These are phyloP conservation scores for Corymbia maculata DNA, from an alignment of 345 rosid genomes.

Conservation along the genomic window DNA sequence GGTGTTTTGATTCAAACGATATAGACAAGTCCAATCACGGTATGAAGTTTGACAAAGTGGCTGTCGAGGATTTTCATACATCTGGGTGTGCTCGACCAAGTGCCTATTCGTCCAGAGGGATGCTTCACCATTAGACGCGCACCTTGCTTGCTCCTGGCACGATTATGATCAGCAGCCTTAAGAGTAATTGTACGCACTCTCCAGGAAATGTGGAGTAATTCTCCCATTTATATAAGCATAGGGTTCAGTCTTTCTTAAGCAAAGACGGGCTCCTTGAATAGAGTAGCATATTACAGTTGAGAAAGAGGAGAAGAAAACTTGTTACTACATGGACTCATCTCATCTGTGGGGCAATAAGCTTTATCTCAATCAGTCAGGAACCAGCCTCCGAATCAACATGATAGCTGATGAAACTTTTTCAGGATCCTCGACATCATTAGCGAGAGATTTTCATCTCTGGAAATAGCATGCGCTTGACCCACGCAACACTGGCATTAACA, in stretches of 20 bases:
- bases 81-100: neutral
- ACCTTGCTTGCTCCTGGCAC: neutral
- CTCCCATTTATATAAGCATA: neutral
- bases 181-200: neutral
- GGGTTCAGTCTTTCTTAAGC: neutral
- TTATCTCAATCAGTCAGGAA: neutral
- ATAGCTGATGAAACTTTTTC: neutral
- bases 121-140: neutral
- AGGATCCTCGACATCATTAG: neutral
- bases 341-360: neutral
- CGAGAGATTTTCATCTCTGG: neutral
- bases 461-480: neutral
- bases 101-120: neutral
- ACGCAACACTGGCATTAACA: neutral
- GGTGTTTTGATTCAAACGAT: neutral
- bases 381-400: neutral
- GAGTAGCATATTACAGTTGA: neutral
- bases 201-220: neutral
- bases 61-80: neutral
- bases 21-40: neutral
- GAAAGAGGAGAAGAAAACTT: neutral
- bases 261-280: neutral
- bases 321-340: neutral
- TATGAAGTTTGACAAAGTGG: neutral
- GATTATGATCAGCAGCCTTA: neutral